These are phyloP conservation scores for Corylus americana DNA, from an alignment of 306 rosid species.

Conservation along the genomic window DNA sequence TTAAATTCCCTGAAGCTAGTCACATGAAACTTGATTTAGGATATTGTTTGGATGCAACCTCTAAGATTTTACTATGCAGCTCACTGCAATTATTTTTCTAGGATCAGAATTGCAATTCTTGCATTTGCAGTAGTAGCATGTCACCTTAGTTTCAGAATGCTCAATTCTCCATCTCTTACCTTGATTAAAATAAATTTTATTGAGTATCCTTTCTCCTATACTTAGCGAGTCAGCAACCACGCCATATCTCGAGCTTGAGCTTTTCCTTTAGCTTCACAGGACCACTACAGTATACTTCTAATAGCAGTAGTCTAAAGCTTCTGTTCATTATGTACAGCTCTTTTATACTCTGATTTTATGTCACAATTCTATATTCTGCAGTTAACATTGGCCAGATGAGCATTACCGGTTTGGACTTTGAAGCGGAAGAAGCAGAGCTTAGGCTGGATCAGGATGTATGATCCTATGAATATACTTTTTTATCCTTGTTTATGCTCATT, in stretches of 20 bases:
- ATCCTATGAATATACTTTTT: background rate
- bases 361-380: conserved; percentile 33
- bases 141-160: background rate
- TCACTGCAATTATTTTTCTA: background rate
- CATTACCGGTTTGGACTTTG: conserved; percentile 66
- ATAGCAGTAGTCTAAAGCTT: background rate
- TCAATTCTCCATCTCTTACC: background rate
- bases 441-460: conserved; percentile 4
- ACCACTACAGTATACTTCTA: background rate
- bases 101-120: background rate
- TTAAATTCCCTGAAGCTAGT: background rate
- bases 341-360: background rate
- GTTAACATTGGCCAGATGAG: conserved; percentile 87
- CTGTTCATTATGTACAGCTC: background rate
- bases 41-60: background rate
- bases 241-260: background rate
- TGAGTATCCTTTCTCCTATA: background rate
- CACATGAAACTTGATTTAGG: background rate
- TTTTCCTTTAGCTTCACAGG: background rate
- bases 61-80: background rate
- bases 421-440: conserved; percentile 44
- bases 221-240: background rate
- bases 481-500: background rate
- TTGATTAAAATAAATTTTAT: background rate
- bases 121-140: background rate